Evolutionary conservation across 495 filamentous ascomycete species (phyloP).

Genomic region (Aspergillus egyptiacus): DNA sequence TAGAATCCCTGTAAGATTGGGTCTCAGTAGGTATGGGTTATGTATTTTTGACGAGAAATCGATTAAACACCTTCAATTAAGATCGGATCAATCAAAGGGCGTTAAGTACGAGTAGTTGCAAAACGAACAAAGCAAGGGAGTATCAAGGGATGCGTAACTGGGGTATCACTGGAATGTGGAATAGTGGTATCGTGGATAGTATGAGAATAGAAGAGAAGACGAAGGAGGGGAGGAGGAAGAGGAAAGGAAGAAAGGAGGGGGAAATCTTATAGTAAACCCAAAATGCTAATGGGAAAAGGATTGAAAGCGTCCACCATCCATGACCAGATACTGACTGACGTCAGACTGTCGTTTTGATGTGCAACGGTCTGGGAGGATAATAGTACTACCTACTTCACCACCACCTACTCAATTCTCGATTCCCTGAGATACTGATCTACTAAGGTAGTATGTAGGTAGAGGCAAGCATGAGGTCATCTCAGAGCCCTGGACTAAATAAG

Average conservation of each 20-base stretch:
- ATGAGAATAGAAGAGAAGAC: slow-evolving; percentile 4
- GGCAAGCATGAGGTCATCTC: slow-evolving; percentile 11
- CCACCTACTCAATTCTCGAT: too few species aligned
- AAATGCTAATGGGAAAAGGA: too few species aligned
- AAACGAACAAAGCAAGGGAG: slow-evolving; percentile 17
- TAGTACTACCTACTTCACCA: not conserved
- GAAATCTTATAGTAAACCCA: not conserved
- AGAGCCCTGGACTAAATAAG: not conserved
- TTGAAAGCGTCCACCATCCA: too few species aligned
- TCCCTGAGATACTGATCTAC: too few species aligned
- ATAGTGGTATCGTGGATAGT: slow-evolving; percentile 12
- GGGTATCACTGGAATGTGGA: slow-evolving; percentile 40
- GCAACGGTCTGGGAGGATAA: not conserved
- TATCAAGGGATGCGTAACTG: slow-evolving; percentile 14
- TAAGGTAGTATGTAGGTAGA: too few species aligned
- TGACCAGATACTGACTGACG: too few species aligned
- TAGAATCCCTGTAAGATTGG: too few species aligned
- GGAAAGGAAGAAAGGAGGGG: not conserved
- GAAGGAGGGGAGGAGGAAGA: slow-evolving; percentile 1
- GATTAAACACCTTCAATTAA: slow-evolving; percentile 1
- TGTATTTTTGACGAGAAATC: too few species aligned
- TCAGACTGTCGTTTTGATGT: slow-evolving; percentile 21
- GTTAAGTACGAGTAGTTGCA: slow-evolving; percentile 13
- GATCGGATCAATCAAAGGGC: not conserved
- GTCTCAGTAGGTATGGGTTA: too few species aligned